Conservation (phyloP, 768 basidiomycete genomes). For the Naganishia friedmannii region DNA sequence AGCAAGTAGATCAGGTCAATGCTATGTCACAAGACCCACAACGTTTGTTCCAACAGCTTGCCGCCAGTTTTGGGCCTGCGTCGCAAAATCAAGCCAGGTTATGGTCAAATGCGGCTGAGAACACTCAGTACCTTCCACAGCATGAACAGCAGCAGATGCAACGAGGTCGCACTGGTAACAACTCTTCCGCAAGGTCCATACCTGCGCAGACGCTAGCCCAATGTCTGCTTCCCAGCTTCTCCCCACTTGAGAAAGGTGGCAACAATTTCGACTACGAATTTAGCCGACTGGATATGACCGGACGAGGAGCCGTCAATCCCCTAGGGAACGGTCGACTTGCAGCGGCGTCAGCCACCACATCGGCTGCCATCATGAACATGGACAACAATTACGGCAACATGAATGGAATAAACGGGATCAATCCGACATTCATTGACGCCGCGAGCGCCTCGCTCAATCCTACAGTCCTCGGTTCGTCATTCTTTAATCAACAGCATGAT, state of each 20-base stretch:
- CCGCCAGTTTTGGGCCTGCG: background rate
- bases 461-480: background rate
- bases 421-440: constrained; percentile 9
- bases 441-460: constrained; percentile 10
- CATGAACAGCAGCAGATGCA: background rate
- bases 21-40: constrained; percentile 2
- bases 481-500: background rate
- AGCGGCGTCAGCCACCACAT: constrained; percentile 1
- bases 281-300: constrained; percentile 15
- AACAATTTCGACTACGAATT: constrained; percentile 21
- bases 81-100: background rate
- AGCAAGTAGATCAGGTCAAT: background rate
- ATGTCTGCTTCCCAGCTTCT: constrained; percentile 18
- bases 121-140: background rate
- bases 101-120: background rate
- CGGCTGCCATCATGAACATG: constrained; percentile 15
- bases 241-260: constrained; percentile 10
- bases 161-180: background rate
- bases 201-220: constrained; percentile 11
- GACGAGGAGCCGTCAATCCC: background rate
- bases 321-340: background rate
- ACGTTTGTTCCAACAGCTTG: constrained; percentile 7
- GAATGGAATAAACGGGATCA: constrained; percentile 21
- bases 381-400: constrained; percentile 8
- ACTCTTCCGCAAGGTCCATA: background rate